phyloP scores from a whole-genome alignment of 768 basidiomycete species.

The Sarcomyxa edulis region DNA sequence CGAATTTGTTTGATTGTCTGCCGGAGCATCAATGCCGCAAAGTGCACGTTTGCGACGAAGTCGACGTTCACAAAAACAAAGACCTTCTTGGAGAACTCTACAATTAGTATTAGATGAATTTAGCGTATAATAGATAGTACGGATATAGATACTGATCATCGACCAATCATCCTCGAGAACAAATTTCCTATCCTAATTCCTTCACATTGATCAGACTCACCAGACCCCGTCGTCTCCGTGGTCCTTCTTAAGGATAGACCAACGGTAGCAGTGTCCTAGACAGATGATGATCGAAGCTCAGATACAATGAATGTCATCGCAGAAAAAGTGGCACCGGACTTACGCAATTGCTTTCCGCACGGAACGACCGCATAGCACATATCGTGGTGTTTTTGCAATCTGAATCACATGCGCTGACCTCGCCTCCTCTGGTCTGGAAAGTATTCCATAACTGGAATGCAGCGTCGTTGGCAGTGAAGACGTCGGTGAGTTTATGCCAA shows the following conservation, averaged over 20 bases:
- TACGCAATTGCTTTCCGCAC: slow-evolving; percentile 38
- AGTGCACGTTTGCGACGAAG: too few relatives aligned
- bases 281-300: slow-evolving; percentile 16
- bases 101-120: too few relatives aligned
- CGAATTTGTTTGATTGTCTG: too few relatives aligned
- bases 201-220: slow-evolving; percentile 26
- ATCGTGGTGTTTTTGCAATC: slow-evolving; percentile 35
- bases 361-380: slow-evolving; percentile 38
- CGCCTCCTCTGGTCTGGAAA: slow-evolving; percentile 33
- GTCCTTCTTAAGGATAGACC: slow-evolving; percentile 19
- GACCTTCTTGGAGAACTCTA: too few relatives aligned
- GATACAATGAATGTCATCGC: slow-evolving; percentile 8
- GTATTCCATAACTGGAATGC: slow-evolving; percentile 41
- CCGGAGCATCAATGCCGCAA: too few relatives aligned
- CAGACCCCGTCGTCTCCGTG: slow-evolving; percentile 9
- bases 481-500: slow-evolving; percentile 59
- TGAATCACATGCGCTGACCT: slow-evolving; percentile 27
- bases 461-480: slow-evolving; percentile 38
- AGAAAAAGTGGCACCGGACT: too few relatives aligned
- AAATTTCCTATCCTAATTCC: slow-evolving; percentile 22
- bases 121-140: too few relatives aligned
- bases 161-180: too few relatives aligned
- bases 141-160: too few relatives aligned
- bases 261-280: slow-evolving; percentile 12
- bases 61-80: too few relatives aligned